Base-by-base conservation (phyloP, 2,329 filamentous ascomycete species). In the Colletotrichum orchidophilum region DNA sequence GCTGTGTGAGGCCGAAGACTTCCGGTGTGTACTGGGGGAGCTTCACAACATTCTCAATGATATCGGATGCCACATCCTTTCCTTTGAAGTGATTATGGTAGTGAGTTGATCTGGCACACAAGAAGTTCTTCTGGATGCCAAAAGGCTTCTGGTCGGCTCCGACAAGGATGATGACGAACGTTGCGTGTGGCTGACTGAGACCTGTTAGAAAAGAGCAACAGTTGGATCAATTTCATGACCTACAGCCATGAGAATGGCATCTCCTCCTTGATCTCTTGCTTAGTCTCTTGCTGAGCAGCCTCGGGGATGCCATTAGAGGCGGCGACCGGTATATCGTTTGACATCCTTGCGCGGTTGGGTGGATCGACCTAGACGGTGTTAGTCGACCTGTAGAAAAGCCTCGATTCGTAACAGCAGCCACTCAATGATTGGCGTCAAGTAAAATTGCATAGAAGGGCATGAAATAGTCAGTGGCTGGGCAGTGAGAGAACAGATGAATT, bases 41-140 rank as follows among this genome's bases (percentile, higher is more conserved):
- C 54, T 79, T 84, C 29, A 89, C 82, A 24, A 89, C 77, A 46
- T 85, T 79, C 76, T 90, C 88, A 9, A 90, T 76, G 11, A 81
- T 78, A 26, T 85, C 77, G 3, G 82, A 77, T 18, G 74, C 71
- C 15, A 75, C 71, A 35, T 77, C 76, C 39, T 42, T 78, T 76
- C 42, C 76, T 13, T 50, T 78, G 55, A 90, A 89, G 67, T 85
- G 80, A 2, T 81, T 76, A 6, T 80, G 80, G 74, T 87, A 90
- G 75, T 83, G 84, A 2, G 80, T 75, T 9, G 87, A 89, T 73
- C 85, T 85, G 33, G 84, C 81, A 72, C 86, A 88, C 27, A 91
- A 80, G 66, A 90, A 88, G 76, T 90, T 86, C 71, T 87, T 88
- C 71, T 90, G 88, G 13, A 91, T 84, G 12, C 86, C 87, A 74